Evolutionary conservation across 257 asterid genomes (phyloP).

Genomic region (Ilex asprella): DNA sequence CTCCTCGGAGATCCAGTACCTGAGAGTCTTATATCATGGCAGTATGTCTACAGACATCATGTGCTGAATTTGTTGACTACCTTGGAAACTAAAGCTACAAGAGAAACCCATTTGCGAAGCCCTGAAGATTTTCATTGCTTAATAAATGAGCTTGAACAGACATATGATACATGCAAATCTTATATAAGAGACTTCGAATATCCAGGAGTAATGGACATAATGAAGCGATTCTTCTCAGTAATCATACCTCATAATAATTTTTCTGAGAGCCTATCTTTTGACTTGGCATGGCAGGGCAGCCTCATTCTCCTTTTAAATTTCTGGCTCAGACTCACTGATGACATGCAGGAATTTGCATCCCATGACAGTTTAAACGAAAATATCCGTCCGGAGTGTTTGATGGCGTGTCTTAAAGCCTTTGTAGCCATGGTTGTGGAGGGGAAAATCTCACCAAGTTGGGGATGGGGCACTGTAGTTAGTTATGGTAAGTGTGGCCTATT

Average conservation of each 20-base stretch:
- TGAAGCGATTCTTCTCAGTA: slow-evolving; percentile 55
- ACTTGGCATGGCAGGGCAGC: slow-evolving; percentile 51
- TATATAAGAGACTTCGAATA: slow-evolving; percentile 45
- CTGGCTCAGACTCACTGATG: slow-evolving; percentile 73
- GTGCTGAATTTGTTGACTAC: slow-evolving; percentile 47
- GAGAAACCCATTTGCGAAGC: slow-evolving; percentile 33
- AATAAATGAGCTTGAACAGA: slow-evolving; percentile 54
- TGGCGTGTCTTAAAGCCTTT: slow-evolving; percentile 43
- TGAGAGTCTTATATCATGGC: slow-evolving; percentile 54
- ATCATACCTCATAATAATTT: slow-evolving; percentile 38
- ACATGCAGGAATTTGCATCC: slow-evolving; percentile 42
- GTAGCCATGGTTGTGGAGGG: slow-evolving; percentile 44
- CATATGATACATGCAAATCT: slow-evolving; percentile 41
- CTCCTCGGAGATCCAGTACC: slow-evolving; percentile 44
- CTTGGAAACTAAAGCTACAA: slow-evolving; percentile 51
- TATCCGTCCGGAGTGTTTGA: slow-evolving; percentile 46
- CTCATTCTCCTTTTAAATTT: slow-evolving; percentile 59
- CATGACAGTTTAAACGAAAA: slow-evolving; percentile 27
- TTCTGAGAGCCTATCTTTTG: slow-evolving; percentile 29
- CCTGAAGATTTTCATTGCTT: slow-evolving; percentile 46
- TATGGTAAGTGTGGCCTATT: slow-evolving; percentile 45
- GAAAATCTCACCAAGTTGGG: slow-evolving; percentile 53
- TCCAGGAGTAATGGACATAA: slow-evolving; percentile 36
- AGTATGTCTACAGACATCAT: slow-evolving; percentile 48
- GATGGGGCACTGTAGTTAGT: slow-evolving; percentile 62